These are phyloP conservation scores for Artemisia tridentata DNA, from an alignment of 129 eudicot species.

Conservation along the genomic window DNA sequence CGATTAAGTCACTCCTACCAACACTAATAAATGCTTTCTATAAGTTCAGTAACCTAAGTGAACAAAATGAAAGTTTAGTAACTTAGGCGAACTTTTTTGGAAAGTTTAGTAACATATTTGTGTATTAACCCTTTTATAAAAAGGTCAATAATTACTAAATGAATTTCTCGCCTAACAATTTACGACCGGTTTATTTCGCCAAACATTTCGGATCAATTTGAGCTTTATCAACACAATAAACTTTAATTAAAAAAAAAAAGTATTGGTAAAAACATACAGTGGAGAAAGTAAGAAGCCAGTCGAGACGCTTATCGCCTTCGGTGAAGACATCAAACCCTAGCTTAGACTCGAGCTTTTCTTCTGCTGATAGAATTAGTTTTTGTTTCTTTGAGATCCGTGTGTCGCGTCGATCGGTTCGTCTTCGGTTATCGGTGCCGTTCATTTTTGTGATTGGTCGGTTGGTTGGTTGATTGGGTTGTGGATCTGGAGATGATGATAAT, in stretches of 20 bases:
- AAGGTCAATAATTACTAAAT: too few species aligned
- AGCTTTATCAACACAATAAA: too few species aligned
- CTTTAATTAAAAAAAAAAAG: background rate
- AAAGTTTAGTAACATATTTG: too few species aligned
- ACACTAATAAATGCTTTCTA: too few species aligned
- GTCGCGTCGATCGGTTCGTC: conserved; percentile 68
- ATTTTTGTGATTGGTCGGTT: conserved; percentile 28
- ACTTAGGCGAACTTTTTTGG: too few species aligned
- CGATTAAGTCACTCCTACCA: too few species aligned
- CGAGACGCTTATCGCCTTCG: conserved; percentile 97
- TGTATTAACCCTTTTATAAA: too few species aligned
- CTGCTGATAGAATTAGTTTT: conserved; percentile 66
- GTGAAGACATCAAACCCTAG: conserved; percentile 81
- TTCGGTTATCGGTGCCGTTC: conserved; percentile 50
- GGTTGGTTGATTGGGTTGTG: background rate
- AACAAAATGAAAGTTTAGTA: too few species aligned
- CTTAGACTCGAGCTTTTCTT: conserved; percentile 84
- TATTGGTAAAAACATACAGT: conserved; percentile 49
- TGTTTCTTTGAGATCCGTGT: conserved; percentile 67
- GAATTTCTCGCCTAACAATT: too few species aligned
- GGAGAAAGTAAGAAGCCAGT: conserved; percentile 90
- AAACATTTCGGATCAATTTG: too few species aligned
- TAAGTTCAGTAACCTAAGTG: too few species aligned
- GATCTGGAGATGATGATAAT: conserved; percentile 1
- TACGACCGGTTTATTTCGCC: too few species aligned